A percentile compares a stretch with the other conserved stretches of the same genome.
phyloP scores from a whole-genome alignment of 257 asterid genomes.

The Gardenia jasminoides region DNA sequence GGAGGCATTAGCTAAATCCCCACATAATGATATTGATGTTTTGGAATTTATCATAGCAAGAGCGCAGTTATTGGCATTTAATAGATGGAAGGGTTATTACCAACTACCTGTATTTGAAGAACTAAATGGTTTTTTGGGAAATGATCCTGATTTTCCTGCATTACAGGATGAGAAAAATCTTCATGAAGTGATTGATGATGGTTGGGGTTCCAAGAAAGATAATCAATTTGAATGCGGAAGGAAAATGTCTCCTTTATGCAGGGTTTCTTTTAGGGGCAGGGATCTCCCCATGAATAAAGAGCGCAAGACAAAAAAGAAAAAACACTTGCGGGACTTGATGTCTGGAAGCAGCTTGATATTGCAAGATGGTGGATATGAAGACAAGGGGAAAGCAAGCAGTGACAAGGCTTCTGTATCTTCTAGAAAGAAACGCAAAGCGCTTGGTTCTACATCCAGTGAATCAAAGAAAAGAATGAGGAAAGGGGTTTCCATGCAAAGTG shows the following conservation, averaged over 20 bases:
- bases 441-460: constrained; percentile 10
- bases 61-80: constrained; percentile 61
- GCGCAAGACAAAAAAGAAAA: constrained; percentile 30
- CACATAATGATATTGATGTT: constrained; percentile 30
- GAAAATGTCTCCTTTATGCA: constrained; percentile 26
- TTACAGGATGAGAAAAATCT: constrained; percentile 18
- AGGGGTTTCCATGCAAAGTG: no score
- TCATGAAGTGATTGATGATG: no score
- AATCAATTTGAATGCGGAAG: constrained; percentile 30
- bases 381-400: constrained; percentile 21
- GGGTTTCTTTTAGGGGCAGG: constrained; percentile 33
- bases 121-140: no score
- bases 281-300: constrained; percentile 23
- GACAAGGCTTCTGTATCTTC: constrained; percentile 19
- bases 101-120: constrained; percentile 32
- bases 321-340: constrained; percentile 31
- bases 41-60: constrained; percentile 37
- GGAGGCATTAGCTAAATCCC: constrained; percentile 49
- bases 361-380: constrained; percentile 23
- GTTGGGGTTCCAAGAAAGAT: constrained; percentile 2
- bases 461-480: not conserved
- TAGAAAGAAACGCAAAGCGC: constrained; percentile 20
- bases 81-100: constrained; percentile 56
- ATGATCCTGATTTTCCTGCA: no score
- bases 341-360: constrained; percentile 32